Evolutionary conservation across 768 basidiomycete genomes (phyloP), one percentile per base, ranked within the genome.

Genomic region (Pluteus cervinus): DNA sequence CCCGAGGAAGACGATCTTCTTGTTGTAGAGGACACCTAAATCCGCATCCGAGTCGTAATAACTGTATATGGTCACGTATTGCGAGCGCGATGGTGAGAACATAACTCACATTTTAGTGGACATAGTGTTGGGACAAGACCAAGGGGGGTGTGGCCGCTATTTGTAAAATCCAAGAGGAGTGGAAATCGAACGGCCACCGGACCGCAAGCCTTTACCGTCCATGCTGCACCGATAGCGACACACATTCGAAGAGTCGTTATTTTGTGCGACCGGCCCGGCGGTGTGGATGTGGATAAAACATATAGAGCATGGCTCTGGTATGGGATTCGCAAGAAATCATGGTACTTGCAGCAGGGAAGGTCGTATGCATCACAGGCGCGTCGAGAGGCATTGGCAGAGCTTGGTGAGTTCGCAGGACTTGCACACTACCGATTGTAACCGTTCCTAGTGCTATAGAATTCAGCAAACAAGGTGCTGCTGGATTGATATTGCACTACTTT

Each of bases 381-480:
- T 81, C 79, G 5, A 66, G 79, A 41, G 85, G 83, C 15, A 87
- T 87, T 41, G 83, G 85, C 9, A 67, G 78, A 43, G 79, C 75
- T 20, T 81, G 79, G 66, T 67, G 47, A 29, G 55, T 35, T 22
- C 31, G 26, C 24, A 25, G 16, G 26, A n/a, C 5, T 37, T 9
- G 10, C 14, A 12, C n/a, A 16, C 3, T 24, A 14, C 23, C 23
- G 18, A 24, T 9, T 24, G 38, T 44, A 12, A 34, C 21, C 15
- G 14, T 21, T 24, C 15, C n/a, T 37, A 63, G 68, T 45, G 81
- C 79, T 15, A 54, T 82, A 12, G 79, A 80, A 44, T 75, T 72
- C 36, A 77, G 75, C 3, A 69, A 73, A 43, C 73, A 84, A 41
- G 81, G 81, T 6, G 83, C 81, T 11, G 58, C 58, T 2, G 75